Evolutionary conservation across 1,139 yeast genomes (phyloP).

Genomic region (Yamadazyma kanchanaburiensis): DNA sequence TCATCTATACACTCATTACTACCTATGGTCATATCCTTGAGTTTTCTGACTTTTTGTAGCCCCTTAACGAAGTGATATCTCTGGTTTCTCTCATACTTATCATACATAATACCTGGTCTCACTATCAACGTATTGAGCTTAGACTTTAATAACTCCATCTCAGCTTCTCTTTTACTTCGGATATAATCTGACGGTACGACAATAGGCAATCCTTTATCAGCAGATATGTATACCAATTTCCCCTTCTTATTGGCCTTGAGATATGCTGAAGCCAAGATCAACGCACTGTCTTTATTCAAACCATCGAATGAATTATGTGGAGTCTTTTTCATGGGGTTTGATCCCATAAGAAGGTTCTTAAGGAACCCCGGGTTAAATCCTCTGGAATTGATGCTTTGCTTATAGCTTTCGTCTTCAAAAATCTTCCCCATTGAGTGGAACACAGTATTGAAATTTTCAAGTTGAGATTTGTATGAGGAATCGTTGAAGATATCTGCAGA

Average conservation of each 20-base stretch:
- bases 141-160: slow-evolving; percentile 46
- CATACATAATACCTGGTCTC: slow-evolving; percentile 85
- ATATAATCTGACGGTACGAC: slow-evolving; percentile 69
- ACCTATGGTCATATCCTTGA: slow-evolving; percentile 37
- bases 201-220: slow-evolving; percentile 54
- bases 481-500: slow-evolving; percentile 69
- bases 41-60: slow-evolving; percentile 34
- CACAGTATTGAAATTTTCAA: slow-evolving; percentile 56
- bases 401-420: slow-evolving; percentile 66
- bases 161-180: slow-evolving; percentile 75
- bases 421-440: slow-evolving; percentile 83
- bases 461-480: slow-evolving; percentile 44
- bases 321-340: slow-evolving; percentile 55
- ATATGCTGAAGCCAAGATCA: slow-evolving; percentile 47
- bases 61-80: slow-evolving; percentile 26
- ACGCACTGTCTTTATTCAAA: slow-evolving; percentile 69
- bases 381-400: slow-evolving; percentile 47
- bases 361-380: slow-evolving; percentile 5
- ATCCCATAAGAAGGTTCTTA: slow-evolving; percentile 21
- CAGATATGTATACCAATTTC: slow-evolving; percentile 71
- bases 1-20: slow-evolving; percentile 36
- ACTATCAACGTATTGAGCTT: slow-evolving; percentile 57
- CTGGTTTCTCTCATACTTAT: slow-evolving; percentile 37
- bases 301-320: slow-evolving; percentile 52
- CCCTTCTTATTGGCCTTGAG: slow-evolving; percentile 10